phyloP scores from a whole-genome alignment of 1,284 basidiomycete genomes.

The Ganoderma meredithae region DNA sequence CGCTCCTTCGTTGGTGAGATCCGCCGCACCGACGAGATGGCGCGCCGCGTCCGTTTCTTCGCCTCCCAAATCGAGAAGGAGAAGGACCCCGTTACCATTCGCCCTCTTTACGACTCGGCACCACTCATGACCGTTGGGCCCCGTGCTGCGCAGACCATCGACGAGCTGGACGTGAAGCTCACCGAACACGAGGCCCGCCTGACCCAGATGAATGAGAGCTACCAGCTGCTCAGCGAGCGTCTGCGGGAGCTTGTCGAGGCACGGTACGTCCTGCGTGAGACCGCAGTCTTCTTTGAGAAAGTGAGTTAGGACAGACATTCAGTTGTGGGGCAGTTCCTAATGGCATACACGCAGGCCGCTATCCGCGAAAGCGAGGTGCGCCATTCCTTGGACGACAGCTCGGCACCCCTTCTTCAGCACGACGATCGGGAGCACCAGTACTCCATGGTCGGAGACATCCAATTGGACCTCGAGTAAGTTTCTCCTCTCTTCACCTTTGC shows the following conservation, averaged over 20 bases:
- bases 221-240: conserved; percentile 88
- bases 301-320: conserved; percentile 49
- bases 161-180: conserved; percentile 91
- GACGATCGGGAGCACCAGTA: conserved; percentile 84
- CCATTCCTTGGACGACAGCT: conserved; percentile 91
- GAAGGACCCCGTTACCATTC: conserved; percentile 82
- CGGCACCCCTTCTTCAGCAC: conserved; percentile 91
- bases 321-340: conserved; percentile 1
- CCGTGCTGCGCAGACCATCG: conserved; percentile 91
- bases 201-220: conserved; percentile 93
- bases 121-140: conserved; percentile 88
- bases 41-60: conserved; percentile 93
- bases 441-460: conserved; percentile 52
- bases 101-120: conserved; percentile 83
- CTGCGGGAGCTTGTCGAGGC: conserved; percentile 93
- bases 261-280: conserved; percentile 92
- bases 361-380: conserved; percentile 83
- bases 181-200: conserved; percentile 90
- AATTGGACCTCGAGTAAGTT: conserved; percentile 88
- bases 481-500: background rate
- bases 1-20: conserved; percentile 98
- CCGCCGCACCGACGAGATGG: conserved; percentile 95
- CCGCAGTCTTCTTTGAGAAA: conserved; percentile 95
- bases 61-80: conserved; percentile 87
- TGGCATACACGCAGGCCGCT: conserved; percentile 66